Percentiles rank a stretch among this genome's conserved stretches.
phyloP scores from a whole-genome alignment of 148 eudicot species.

The Rhododendron henanense region DNA sequence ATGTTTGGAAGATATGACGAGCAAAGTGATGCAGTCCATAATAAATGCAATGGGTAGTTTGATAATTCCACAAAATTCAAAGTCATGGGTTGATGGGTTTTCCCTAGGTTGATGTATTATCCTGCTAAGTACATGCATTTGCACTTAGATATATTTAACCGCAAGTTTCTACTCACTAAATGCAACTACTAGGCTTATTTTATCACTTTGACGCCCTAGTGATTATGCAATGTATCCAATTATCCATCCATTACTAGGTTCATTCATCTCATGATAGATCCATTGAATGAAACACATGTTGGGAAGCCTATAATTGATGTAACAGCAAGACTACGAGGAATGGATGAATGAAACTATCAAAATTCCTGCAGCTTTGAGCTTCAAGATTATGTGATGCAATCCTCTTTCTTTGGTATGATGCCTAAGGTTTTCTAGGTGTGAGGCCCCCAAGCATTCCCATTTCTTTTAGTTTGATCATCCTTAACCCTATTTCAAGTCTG shows the following conservation, averaged over 20 bases:
- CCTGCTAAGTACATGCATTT: neutral
- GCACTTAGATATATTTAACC: neutral
- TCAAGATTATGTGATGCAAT: neutral
- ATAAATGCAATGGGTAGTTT: neutral
- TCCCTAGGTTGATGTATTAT: neutral
- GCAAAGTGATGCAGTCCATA: neutral
- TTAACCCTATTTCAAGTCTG: neutral
- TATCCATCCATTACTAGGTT: neutral
- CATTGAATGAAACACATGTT: neutral
- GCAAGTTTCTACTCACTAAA: neutral
- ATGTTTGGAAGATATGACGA: neutral
- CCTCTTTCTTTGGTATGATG: neutral
- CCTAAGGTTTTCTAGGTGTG: neutral
- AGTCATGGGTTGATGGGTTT: neutral
- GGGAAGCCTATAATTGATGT: neutral
- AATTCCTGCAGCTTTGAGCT: neutral
- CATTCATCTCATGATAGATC: neutral
- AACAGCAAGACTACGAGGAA: neutral
- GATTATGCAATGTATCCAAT: neutral
- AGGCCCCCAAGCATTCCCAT: neutral
- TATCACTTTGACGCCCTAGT: neutral
- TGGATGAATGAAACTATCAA: neutral
- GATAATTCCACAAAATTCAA: neutral
- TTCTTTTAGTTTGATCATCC: neutral
- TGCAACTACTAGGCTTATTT: neutral